Conservation (phyloP, 345 rosid species). For the Rhodamnia argentea region DNA sequence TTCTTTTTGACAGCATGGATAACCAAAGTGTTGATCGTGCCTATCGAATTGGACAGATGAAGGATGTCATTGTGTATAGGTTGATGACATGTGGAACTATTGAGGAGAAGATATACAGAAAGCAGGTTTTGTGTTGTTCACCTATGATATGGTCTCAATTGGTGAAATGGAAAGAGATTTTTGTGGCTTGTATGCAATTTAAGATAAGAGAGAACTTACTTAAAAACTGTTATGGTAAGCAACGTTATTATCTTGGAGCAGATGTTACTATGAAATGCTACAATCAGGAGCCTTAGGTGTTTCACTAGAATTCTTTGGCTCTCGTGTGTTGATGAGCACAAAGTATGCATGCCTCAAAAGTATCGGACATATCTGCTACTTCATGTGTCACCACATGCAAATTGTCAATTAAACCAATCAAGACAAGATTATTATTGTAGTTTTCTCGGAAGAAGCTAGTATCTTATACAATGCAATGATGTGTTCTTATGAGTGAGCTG, state of each 20-base stretch:
- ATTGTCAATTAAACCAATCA: background rate
- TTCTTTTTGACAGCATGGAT: conserved; percentile 55
- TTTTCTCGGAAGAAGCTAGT: background rate
- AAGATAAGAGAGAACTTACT: background rate
- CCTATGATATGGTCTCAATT: background rate
- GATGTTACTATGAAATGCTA: background rate
- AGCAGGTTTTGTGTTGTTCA: conserved; percentile 46
- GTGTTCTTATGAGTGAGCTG: background rate
- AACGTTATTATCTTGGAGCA: background rate
- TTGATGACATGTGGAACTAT: conserved; percentile 96
- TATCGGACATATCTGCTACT: background rate
- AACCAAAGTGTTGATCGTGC: conserved; percentile 99
- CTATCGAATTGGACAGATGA: conserved; percentile 90
- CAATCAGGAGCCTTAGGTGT: background rate
- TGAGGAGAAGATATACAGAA: conserved; percentile 95
- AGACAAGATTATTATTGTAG: background rate
- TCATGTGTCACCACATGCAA: background rate
- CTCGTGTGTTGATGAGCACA: background rate
- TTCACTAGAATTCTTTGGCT: background rate
- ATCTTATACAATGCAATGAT: background rate
- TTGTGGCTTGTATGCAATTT: background rate
- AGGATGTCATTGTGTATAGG: conserved; percentile 89
- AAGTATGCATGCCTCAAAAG: background rate
- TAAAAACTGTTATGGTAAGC: background rate
- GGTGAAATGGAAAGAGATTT: background rate